These are phyloP conservation scores for Daldinia eschscholtzii DNA, from an alignment of 2,329 filamentous ascomycete genomes.

Conservation along the genomic window DNA sequence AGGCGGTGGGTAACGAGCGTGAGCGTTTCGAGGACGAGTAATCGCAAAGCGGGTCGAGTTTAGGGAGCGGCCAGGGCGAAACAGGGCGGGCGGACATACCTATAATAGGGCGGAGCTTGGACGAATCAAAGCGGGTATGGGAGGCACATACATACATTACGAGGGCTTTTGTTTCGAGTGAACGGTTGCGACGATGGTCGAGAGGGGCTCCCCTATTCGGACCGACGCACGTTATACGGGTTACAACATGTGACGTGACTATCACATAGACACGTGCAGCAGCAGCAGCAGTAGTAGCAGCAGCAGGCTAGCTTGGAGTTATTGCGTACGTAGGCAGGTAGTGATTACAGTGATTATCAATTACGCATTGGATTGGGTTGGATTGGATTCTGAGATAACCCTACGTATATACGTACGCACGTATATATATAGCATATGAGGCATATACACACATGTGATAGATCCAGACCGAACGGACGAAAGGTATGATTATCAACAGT, in stretches of 20 bases:
- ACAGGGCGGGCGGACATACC: slow-evolving; percentile 6
- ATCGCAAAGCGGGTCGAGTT: not conserved
- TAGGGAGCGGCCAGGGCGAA: not conserved
- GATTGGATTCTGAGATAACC: not conserved
- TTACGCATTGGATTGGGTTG: not conserved
- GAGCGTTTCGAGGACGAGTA: slow-evolving; percentile 4
- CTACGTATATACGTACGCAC: not conserved
- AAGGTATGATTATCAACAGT: not conserved
- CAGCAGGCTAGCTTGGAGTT: not conserved
- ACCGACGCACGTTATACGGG: slow-evolving; percentile 31
- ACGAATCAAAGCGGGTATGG: slow-evolving; percentile 5
- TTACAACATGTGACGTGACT: slow-evolving; percentile 43
- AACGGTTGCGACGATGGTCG: not conserved
- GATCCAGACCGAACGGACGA: not conserved
- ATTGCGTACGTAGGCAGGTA: no score
- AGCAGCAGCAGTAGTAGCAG: not conserved
- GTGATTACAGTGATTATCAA: not conserved
- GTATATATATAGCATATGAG: not conserved
- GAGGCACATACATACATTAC: no score
- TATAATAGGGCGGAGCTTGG: slow-evolving; percentile 1
- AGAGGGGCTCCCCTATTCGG: slow-evolving; percentile 18
- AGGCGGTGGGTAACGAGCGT: not conserved
- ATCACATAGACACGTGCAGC: slow-evolving; percentile 12
- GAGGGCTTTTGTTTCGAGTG: not conserved
- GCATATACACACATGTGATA: not conserved